These are phyloP conservation scores for Delonix regia DNA, from an alignment of 306 rosid species.

Conservation along the genomic window DNA sequence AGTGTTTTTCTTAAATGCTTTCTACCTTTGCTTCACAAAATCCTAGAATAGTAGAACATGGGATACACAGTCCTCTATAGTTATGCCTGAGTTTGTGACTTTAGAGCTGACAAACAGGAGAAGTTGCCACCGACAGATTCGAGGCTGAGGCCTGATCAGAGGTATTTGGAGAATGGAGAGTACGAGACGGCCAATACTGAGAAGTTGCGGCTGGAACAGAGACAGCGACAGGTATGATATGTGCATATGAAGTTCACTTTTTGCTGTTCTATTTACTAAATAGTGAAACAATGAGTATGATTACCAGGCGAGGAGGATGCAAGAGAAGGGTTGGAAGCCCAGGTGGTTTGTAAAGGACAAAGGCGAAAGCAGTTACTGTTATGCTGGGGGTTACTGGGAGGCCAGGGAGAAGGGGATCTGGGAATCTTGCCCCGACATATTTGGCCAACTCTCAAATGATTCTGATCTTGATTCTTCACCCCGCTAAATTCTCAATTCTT, in stretches of 20 bases:
- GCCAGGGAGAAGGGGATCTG: conserved; percentile 57
- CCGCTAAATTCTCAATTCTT: not conserved
- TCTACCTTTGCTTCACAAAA: conserved; percentile 3
- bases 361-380: conserved; percentile 50
- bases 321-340: conserved; percentile 81
- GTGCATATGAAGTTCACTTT: not conserved
- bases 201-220: conserved; percentile 77
- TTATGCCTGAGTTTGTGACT: not conserved
- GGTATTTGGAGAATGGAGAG: conserved; percentile 79
- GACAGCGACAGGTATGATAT: conserved; percentile 67
- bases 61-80: not conserved
- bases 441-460: conserved; percentile 62
- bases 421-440: conserved; percentile 71
- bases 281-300: not conserved
- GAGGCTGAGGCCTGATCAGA: conserved; percentile 82
- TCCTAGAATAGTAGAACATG: not conserved
- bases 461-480: conserved; percentile 18
- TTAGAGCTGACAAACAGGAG: conserved; percentile 47
- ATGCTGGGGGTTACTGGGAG: conserved; percentile 74
- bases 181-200: conserved; percentile 73
- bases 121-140: conserved; percentile 84
- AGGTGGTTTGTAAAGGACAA: conserved; percentile 73
- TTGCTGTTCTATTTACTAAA: not conserved
- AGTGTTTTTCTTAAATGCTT: not conserved
- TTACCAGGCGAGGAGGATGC: conserved; percentile 70